Percentiles rank a stretch among this genome's conserved stretches.
These are phyloP conservation scores for Acaromyces ingoldii DNA, from an alignment of 1,284 basidiomycete genomes.

Conservation along the genomic window DNA sequence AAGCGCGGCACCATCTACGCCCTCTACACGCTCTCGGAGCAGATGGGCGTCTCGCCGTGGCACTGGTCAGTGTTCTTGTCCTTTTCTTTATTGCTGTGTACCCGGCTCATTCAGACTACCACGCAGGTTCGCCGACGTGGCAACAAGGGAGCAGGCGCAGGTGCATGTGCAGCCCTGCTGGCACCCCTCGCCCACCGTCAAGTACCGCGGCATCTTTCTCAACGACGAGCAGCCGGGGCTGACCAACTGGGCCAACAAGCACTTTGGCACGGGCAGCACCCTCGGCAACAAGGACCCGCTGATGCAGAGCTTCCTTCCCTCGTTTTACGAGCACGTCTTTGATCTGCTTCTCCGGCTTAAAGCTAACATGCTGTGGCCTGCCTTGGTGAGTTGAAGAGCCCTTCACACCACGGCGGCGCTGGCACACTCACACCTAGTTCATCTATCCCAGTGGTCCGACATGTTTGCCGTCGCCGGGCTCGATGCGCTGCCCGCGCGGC, in stretches of 20 bases:
- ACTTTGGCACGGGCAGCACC: conserved; percentile 66
- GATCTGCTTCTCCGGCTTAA: conserved; percentile 65
- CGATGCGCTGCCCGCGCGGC: conserved; percentile 9
- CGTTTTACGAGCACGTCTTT: conserved; percentile 61
- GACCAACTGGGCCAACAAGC: conserved; percentile 59
- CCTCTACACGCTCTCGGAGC: too few species aligned
- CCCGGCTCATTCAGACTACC: too few species aligned
- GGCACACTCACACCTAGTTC: conserved; percentile 68
- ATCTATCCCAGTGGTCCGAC: conserved; percentile 56
- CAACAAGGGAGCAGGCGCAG: too few species aligned
- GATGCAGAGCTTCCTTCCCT: conserved; percentile 61
- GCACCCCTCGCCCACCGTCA: conserved; percentile 65
- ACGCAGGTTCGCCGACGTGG: too few species aligned
- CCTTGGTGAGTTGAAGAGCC: too few species aligned
- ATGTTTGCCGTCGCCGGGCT: conserved; percentile 66
- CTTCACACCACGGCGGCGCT: too few species aligned
- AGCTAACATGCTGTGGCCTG: too few species aligned
- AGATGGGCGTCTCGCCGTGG: too few species aligned
- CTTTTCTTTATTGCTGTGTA: too few species aligned
- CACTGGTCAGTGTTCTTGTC: too few species aligned
- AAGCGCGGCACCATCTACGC: too few species aligned
- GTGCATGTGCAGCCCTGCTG: too few species aligned
- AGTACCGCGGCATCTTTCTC: conserved; percentile 64
- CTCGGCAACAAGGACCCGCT: conserved; percentile 50
- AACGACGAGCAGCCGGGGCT: conserved; percentile 65